Conservation (phyloP, 2,329 filamentous ascomycete genomes). For the Pyricularia sp. region DNA sequence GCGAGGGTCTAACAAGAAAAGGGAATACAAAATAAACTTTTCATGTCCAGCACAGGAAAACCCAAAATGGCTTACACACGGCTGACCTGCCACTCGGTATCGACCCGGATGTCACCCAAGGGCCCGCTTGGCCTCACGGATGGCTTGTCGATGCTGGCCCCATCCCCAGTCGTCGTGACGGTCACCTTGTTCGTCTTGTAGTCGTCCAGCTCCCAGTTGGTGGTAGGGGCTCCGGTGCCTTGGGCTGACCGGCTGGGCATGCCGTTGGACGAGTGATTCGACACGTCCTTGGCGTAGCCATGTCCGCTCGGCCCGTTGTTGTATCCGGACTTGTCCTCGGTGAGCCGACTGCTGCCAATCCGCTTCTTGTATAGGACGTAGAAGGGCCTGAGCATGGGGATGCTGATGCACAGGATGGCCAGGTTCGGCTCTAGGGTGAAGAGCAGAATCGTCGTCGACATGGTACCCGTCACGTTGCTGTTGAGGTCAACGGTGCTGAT, state of each 20-base stretch:
- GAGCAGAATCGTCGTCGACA: slow-evolving; percentile 28
- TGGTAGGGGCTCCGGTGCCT: not conserved
- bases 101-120: not conserved
- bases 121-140: not conserved
- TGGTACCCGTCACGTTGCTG: slow-evolving; percentile 26
- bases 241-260: not conserved
- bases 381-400: slow-evolving; percentile 25
- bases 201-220: not conserved
- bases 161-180: not conserved
- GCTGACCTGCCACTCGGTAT: not conserved
- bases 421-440: slow-evolving; percentile 29
- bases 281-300: not conserved
- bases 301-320: not conserved
- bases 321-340: not conserved
- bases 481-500: slow-evolving; percentile 26
- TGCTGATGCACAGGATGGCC: slow-evolving; percentile 29
- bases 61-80: not conserved
- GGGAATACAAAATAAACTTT: not conserved
- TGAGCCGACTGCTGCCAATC: not conserved
- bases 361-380: not conserved
- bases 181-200: not conserved
- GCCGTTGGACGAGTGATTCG: not conserved
- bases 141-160: not conserved
- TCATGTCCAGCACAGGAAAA: not conserved
- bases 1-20: not conserved